Evolutionary conservation across 192 early-diverging fungal species (phyloP).

Genomic region (Chytriomyces confervae): DNA sequence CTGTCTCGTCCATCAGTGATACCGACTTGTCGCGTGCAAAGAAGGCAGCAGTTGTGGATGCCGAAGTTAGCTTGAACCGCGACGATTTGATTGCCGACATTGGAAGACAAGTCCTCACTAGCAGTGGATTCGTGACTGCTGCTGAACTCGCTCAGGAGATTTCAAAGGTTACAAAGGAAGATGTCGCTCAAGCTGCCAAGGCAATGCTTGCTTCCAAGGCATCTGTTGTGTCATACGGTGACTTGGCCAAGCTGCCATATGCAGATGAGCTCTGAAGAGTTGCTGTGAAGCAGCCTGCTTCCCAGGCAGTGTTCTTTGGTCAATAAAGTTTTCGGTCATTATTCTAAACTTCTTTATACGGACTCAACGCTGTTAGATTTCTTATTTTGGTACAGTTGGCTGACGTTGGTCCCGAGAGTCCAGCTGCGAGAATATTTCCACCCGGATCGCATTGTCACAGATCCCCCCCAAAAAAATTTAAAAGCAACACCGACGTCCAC

Average conservation of each 20-base stretch:
- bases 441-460: too few relatives aligned
- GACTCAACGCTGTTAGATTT: too few relatives aligned
- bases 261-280: slow-evolving; percentile 68
- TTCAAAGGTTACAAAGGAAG: slow-evolving; percentile 61
- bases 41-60: slow-evolving; percentile 57
- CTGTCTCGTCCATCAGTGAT: slow-evolving; percentile 38
- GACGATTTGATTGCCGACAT: slow-evolving; percentile 42
- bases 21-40: slow-evolving; percentile 51
- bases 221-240: slow-evolving; percentile 79
- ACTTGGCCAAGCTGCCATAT: slow-evolving; percentile 74
- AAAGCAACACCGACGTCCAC: too few relatives aligned
- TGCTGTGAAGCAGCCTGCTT: too few relatives aligned
- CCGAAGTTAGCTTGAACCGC: slow-evolving; percentile 43
- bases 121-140: slow-evolving; percentile 46
- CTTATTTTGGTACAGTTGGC: too few relatives aligned
- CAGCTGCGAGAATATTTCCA: too few relatives aligned
- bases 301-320: too few relatives aligned
- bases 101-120: slow-evolving; percentile 39
- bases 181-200: slow-evolving; percentile 68
- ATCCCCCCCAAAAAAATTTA: too few relatives aligned
- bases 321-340: too few relatives aligned
- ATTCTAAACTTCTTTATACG: too few relatives aligned
- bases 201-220: slow-evolving; percentile 71
- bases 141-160: slow-evolving; percentile 67
- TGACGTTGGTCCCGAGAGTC: too few relatives aligned